Conservation (phyloP, 1,284 basidiomycete species). For the Ceratobasidium sp. region DNA sequence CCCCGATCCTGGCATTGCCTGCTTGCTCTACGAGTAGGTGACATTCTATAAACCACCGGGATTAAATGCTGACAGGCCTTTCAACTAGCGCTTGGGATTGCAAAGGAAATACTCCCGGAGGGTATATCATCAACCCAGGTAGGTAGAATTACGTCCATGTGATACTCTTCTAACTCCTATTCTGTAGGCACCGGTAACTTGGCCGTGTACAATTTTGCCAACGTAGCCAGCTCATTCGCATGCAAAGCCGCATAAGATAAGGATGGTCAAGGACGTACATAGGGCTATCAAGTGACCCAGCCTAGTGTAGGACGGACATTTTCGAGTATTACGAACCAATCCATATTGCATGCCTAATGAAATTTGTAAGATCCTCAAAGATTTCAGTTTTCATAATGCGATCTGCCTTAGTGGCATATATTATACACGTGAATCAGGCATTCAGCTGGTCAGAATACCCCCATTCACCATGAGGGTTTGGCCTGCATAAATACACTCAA, state of each 20-base stretch:
- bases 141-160: not conserved
- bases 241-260: conserved; percentile 4
- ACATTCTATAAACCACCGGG: not conserved
- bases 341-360: no score
- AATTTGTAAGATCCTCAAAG: no score
- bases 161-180: not conserved
- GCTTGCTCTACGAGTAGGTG: conserved; percentile 18
- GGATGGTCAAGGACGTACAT: no score
- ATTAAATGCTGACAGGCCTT: not conserved
- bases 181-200: conserved; percentile 5
- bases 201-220: conserved; percentile 5
- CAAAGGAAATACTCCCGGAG: conserved; percentile 4
- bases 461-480: not conserved
- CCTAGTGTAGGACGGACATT: no score
- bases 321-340: no score
- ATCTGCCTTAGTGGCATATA: no score
- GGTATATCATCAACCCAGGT: conserved; percentile 16
- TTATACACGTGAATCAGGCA: no score
- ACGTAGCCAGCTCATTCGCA: conserved; percentile 13
- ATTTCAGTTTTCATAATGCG: no score
- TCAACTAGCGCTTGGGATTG: conserved; percentile 7
- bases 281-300: no score
- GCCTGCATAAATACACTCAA: not conserved
- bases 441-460: not conserved
- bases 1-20: conserved; percentile 7